Evolutionary conservation across 768 basidiomycete genomes (phyloP).

Genomic region (Lactarius deliciosus): DNA sequence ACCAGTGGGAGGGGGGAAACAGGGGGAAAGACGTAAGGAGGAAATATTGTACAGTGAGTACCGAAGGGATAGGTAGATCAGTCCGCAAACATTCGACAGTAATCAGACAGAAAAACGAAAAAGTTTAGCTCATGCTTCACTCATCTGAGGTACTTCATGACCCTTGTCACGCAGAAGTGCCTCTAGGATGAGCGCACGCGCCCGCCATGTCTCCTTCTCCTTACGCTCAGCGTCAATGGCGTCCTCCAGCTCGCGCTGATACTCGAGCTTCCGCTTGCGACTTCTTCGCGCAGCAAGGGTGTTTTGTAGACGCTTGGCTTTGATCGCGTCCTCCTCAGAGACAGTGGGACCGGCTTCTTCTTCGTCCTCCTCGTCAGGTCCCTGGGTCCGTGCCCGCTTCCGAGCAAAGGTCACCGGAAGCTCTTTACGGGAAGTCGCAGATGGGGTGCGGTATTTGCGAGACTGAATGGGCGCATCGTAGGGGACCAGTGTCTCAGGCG

Average conservation of each 20-base stretch:
- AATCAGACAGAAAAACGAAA: background rate
- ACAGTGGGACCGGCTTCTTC: conserved; percentile 43
- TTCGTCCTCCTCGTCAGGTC: conserved; percentile 50
- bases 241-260: conserved; percentile 65
- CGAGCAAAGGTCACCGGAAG: conserved; percentile 69
- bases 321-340: conserved; percentile 66
- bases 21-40: conserved; percentile 2
- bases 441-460: conserved; percentile 71
- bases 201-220: conserved; percentile 65
- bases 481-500: conserved; percentile 62
- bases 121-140: conserved; percentile 31
- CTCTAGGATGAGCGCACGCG: conserved; percentile 47
- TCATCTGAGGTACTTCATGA: conserved; percentile 54
- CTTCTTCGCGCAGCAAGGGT: conserved; percentile 82
- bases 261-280: conserved; percentile 69
- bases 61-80: conserved; percentile 40
- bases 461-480: conserved; percentile 78
- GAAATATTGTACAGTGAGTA: conserved; percentile 42
- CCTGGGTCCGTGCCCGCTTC: conserved; percentile 54
- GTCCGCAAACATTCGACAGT: conserved; percentile 1
- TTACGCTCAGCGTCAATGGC: conserved; percentile 49
- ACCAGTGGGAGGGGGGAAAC: conserved; percentile 45
- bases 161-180: conserved; percentile 58
- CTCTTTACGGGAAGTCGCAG: conserved; percentile 75
- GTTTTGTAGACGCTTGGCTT: conserved; percentile 78